Base-by-base conservation (phyloP, 2,329 filamentous ascomycete species). In the Aspergillus puulaauensis region DNA sequence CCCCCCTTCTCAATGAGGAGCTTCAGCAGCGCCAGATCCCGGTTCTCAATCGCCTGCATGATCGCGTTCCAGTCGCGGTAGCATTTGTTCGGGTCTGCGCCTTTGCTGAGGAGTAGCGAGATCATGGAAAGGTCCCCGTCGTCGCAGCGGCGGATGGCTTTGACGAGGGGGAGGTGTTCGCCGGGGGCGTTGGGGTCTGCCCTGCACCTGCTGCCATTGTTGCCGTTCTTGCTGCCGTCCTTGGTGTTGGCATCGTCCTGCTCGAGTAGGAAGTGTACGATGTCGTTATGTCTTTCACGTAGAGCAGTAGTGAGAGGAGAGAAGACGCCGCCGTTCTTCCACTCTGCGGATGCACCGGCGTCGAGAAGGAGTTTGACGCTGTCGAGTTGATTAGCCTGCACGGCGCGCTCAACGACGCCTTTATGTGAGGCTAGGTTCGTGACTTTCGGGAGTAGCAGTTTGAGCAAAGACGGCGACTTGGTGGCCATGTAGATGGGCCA, bases 401-500 rank as follows among this genome's bases (percentile, higher is more conserved):
- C 87, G 2, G 87, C 86, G 79, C 85, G 83, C 66, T 89, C 87
- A 69, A 90, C 79, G 1, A 88, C 82, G 6, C 87, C 87, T 70
- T 86, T 87, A 1, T 82, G 72, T 3, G 58, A 56, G 3, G 58
- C 52, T 6, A 66, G 54, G 15, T 62, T 52, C 0, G 53, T 60
- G 8, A 88, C 79, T 2, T 81, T 78, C 0, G 80, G 77, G 0
- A 89, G 77, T 1, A 90, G 77, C 52, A 81, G 82, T 64, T 81
- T 79, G 11, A 90, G 80, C 44, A 90, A 82, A 0, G 72, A 69
- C 0, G 88, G 86, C 37, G 84, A 81, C 59, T 79, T 80, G 50
- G 89, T 86, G 0, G 87, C 86, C 83, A 90, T 86, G 70, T 83
- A 86, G 11, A 90, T 79, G 0, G 88, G 88, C 87, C 87, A 90